Conservation (phyloP, 2,329 filamentous ascomycete species). For the Fusarium tricinctum region DNA sequence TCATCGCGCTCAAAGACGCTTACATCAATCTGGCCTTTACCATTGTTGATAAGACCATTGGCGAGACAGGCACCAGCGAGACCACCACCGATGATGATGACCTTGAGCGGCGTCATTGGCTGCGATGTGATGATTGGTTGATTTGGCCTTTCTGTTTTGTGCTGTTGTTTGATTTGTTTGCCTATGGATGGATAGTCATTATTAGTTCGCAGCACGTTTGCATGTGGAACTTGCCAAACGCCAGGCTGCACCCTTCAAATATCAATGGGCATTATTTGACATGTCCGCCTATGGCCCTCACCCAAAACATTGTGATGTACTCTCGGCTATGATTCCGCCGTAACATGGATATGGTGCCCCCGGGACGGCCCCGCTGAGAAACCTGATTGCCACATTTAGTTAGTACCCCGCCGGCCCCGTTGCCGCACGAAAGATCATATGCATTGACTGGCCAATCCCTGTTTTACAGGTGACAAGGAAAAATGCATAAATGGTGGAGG, state of each 20-base stretch:
- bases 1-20: not conserved
- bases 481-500: too few species aligned
- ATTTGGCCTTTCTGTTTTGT: not conserved
- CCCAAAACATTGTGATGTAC: too few species aligned
- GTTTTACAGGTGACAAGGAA: too few species aligned
- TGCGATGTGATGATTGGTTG: not conserved
- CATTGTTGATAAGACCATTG: not conserved
- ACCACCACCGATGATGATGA: not conserved
- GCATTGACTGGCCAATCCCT: too few species aligned
- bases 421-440: not conserved
- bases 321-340: too few species aligned
- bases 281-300: too few species aligned
- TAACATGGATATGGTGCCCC: not conserved
- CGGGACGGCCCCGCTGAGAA: not conserved
- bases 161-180: not conserved
- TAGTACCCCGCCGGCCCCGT: conserved; percentile 5
- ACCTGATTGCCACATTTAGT: not conserved
- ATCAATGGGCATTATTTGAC: too few species aligned
- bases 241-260: too few species aligned
- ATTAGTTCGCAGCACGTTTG: too few species aligned
- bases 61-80: not conserved
- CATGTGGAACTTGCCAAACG: too few species aligned
- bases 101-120: not conserved
- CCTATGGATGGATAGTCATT: too few species aligned
- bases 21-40: not conserved